phyloP scores from a whole-genome alignment of 352 stramenopile genomes.

The Phytophthora quininea region DNA sequence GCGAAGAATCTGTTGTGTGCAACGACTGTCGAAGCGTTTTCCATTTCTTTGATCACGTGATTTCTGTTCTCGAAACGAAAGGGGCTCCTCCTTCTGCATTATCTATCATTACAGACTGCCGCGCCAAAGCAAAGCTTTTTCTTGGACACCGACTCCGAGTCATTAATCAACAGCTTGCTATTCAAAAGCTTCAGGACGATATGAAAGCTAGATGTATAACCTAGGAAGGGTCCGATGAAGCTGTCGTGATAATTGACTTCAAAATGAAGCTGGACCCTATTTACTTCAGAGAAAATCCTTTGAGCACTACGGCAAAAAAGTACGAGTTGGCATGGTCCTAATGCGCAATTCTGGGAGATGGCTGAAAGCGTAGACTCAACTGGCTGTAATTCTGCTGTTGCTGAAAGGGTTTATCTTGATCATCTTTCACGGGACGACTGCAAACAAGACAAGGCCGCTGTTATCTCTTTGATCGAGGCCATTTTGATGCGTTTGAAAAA shows the following conservation, averaged over 20 bases:
- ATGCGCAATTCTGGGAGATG: too few relatives aligned
- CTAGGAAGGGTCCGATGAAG: constrained; percentile 19
- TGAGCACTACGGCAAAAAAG: constrained; percentile 39
- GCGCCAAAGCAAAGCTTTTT: constrained; percentile 14
- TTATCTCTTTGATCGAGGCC: constrained; percentile 37
- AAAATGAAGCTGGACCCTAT: constrained; percentile 44
- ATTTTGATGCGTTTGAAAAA: constrained; percentile 5
- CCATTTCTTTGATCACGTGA: too few relatives aligned
- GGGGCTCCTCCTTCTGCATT: constrained; percentile 3
- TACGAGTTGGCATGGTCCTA: constrained; percentile 8
- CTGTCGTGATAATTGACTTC: constrained; percentile 38
- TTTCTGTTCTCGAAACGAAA: not conserved
- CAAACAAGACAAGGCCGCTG: constrained; percentile 34
- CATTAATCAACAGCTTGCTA: constrained; percentile 22
- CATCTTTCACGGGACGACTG: too few relatives aligned
- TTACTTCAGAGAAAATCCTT: constrained; percentile 37
- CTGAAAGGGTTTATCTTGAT: too few relatives aligned
- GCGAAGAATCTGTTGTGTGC: not conserved
- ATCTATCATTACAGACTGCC: constrained; percentile 4
- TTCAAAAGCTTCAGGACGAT: constrained; percentile 1
- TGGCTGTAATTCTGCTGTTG: too few relatives aligned
- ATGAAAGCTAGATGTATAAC: constrained; percentile 4
- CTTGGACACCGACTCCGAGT: constrained; percentile 25
- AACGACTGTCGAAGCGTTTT: not conserved
- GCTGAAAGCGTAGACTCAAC: too few relatives aligned